phyloP scores from a whole-genome alignment of 2,329 filamentous ascomycete genomes.

The Beauveria medogensis region DNA sequence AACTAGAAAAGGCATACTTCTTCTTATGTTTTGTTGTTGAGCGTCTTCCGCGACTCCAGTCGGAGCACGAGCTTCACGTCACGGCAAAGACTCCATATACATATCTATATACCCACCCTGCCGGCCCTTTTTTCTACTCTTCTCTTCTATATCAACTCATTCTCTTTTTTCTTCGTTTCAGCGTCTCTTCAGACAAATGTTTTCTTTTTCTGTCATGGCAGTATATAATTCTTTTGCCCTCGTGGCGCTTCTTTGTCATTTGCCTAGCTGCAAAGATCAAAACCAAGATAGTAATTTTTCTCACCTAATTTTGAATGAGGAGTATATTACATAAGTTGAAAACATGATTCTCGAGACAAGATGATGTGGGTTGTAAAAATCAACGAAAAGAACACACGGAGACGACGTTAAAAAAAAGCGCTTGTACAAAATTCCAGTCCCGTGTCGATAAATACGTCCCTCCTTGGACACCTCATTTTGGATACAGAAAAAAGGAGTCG shows the following conservation, averaged over 20 bases:
- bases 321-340: neutral
- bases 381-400: neutral
- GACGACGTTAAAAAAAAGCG: neutral
- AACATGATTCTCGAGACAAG: neutral
- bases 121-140: neutral
- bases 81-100: neutral
- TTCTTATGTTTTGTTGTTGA: neutral
- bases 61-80: neutral
- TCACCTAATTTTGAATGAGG: neutral
- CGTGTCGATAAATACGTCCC: neutral
- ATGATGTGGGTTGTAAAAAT: neutral
- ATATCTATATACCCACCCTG: neutral
- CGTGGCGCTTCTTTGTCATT: neutral
- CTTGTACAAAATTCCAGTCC: neutral
- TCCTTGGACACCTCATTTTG: neutral
- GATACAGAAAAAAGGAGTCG: neutral
- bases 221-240: neutral
- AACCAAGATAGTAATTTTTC: neutral
- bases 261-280: neutral
- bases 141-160: neutral
- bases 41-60: neutral
- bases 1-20: neutral
- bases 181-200: neutral
- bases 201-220: neutral
- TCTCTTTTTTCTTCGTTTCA: neutral